These are phyloP conservation scores for Talaromyces liani DNA, from an alignment of 495 filamentous ascomycete species.

Conservation along the genomic window DNA sequence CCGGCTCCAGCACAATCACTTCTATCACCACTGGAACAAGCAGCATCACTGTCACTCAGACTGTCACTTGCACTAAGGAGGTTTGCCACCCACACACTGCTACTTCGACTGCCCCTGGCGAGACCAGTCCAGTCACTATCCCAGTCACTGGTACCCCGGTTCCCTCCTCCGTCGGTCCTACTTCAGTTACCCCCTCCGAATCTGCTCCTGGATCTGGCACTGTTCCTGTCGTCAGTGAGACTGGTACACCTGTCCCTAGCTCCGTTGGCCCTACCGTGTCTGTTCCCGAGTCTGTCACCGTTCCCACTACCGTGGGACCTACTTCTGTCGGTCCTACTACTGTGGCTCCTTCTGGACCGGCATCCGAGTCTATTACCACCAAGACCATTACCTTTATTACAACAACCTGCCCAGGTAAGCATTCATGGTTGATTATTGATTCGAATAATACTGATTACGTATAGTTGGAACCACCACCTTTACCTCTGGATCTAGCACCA, in stretches of 20 bases:
- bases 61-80: slow-evolving; percentile 5
- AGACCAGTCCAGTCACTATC: background rate
- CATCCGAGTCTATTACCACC: slow-evolving; percentile 1
- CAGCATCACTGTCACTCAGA: slow-evolving; percentile 3
- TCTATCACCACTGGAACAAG: slow-evolving; percentile 3
- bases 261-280: background rate
- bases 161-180: background rate
- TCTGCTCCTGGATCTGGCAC: background rate
- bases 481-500: slow-evolving; percentile 6
- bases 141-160: background rate
- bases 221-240: background rate
- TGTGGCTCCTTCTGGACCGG: background rate
- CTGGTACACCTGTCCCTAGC: background rate
- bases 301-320: background rate
- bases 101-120: background rate
- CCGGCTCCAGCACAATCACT: background rate
- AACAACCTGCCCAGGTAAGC: slow-evolving; percentile 11
- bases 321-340: slow-evolving; percentile 1
- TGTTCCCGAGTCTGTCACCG: background rate
- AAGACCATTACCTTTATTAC: slow-evolving; percentile 10
- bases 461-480: slow-evolving; percentile 5
- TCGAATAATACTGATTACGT: background rate
- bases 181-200: background rate
- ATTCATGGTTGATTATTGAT: background rate
- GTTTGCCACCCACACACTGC: slow-evolving; percentile 9